Conservation (phyloP, 495 filamentous ascomycete species). For the Aspergillus biplanus region DNA sequence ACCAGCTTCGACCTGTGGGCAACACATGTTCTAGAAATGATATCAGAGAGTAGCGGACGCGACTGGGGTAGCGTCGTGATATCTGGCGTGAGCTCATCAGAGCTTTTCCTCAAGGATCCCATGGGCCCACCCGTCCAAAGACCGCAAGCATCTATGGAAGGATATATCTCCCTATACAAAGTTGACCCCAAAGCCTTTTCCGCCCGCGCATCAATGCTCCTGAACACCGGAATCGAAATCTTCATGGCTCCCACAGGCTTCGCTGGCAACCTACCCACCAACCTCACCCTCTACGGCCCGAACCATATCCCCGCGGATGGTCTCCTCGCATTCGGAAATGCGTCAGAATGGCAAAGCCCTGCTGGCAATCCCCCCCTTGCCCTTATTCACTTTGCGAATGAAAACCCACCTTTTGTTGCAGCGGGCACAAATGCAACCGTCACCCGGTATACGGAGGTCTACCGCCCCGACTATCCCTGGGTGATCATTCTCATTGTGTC, state of each 20-base stretch:
- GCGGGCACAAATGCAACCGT: background rate
- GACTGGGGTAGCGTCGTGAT: background rate
- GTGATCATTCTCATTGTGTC: background rate
- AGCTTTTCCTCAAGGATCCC: background rate
- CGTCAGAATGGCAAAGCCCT: too few relatives aligned
- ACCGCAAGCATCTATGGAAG: background rate
- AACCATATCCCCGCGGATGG: too few relatives aligned
- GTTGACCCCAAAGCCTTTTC: background rate
- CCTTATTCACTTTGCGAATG: too few relatives aligned
- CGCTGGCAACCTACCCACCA: background rate
- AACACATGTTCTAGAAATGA: constrained; percentile 3
- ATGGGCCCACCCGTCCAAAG: background rate
- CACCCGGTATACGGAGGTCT: background rate
- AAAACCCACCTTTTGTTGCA: background rate
- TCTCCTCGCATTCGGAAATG: too few relatives aligned
- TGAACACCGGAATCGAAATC: background rate
- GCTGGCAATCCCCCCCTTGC: too few relatives aligned
- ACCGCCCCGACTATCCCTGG: background rate
- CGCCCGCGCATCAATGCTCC: background rate
- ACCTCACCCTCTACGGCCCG: background rate
- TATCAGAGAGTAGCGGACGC: background rate
- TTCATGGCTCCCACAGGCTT: background rate
- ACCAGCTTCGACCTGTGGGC: background rate
- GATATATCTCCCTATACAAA: background rate
- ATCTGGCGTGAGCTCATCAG: background rate